Conservation (phyloP, 805 yeast genomes). For the Saccharomycopsis selenospora region DNA sequence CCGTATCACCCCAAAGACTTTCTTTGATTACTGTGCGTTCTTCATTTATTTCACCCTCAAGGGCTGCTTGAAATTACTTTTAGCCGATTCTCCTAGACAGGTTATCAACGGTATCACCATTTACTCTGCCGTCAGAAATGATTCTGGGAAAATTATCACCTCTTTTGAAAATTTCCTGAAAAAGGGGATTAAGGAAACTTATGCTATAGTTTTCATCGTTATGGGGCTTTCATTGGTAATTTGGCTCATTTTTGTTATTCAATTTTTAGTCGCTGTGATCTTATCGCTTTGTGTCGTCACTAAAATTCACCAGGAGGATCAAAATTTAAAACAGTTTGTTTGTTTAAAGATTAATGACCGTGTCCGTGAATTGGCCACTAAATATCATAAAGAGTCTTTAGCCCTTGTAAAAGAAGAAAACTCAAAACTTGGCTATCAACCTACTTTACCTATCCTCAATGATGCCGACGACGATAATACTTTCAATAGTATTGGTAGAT, state of each 20-base stretch:
- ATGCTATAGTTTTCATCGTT: conserved; percentile 65
- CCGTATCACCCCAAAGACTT: conserved; percentile 56
- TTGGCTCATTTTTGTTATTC: conserved; percentile 62
- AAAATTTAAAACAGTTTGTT: conserved; percentile 52
- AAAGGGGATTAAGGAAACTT: conserved; percentile 53
- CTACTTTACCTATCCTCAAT: conserved; percentile 25
- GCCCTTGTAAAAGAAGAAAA: conserved; percentile 24
- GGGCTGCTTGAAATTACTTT: conserved; percentile 50
- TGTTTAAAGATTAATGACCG: conserved; percentile 51
- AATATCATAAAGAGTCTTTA: conserved; percentile 30
- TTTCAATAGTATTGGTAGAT: neutral
- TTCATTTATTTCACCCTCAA: conserved; percentile 59
- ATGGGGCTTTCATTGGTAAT: conserved; percentile 70
- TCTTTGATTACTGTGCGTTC: conserved; percentile 62
- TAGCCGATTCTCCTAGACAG: conserved; percentile 86
- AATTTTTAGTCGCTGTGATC: conserved; percentile 47
- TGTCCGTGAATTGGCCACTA: conserved; percentile 44
- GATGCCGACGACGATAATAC: conserved; percentile 1
- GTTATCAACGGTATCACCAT: conserved; percentile 73
- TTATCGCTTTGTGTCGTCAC: conserved; percentile 45
- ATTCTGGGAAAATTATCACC: conserved; percentile 28
- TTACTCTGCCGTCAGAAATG: conserved; percentile 39
- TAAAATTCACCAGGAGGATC: conserved; percentile 33
- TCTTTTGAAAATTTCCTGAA: conserved; percentile 32
- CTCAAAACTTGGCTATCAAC: conserved; percentile 23